Evolutionary conservation across 768 basidiomycete genomes (phyloP).

Genomic region (Daedaleopsis nitida): DNA sequence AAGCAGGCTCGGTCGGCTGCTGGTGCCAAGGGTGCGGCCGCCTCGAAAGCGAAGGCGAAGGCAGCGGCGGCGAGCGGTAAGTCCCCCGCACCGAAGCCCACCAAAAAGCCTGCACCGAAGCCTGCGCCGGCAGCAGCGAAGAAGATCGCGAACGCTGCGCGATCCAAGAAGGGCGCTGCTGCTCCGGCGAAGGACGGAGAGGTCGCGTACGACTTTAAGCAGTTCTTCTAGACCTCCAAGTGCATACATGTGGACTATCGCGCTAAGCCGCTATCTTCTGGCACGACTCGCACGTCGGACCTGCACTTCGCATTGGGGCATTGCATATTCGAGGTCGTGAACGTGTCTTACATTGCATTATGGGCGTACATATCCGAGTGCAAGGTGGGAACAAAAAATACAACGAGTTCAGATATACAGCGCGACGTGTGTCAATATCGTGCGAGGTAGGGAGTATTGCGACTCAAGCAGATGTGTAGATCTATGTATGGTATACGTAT

Average conservation of each 20-base stretch:
- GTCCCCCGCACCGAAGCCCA: not conserved
- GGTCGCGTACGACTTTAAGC: constrained; percentile 59
- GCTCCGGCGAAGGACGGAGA: constrained; percentile 25
- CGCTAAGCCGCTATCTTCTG: too few species aligned
- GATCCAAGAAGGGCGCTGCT: constrained; percentile 31
- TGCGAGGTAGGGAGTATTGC: not conserved
- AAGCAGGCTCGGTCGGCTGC: constrained; percentile 30
- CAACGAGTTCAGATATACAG: not conserved
- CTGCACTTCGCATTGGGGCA: not conserved
- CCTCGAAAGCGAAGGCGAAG: not conserved
- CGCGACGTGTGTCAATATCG: not conserved
- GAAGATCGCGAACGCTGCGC: constrained; percentile 40
- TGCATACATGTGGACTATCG: not conserved
- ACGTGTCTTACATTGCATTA: not conserved
- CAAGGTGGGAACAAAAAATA: not conserved
- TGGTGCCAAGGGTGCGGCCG: constrained; percentile 19
- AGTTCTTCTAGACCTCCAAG: constrained; percentile 45
- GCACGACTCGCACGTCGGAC: too few species aligned
- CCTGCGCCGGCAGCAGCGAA: constrained; percentile 23
- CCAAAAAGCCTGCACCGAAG: constrained; percentile 6
- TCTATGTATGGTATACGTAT: not conserved
- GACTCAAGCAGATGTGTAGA: not conserved
- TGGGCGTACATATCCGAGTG: not conserved
- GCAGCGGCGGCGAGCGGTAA: not conserved
- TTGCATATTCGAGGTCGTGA: not conserved